Conservation (phyloP, 1,139 yeast species). For the Trichomonascaceae sp. region DNA sequence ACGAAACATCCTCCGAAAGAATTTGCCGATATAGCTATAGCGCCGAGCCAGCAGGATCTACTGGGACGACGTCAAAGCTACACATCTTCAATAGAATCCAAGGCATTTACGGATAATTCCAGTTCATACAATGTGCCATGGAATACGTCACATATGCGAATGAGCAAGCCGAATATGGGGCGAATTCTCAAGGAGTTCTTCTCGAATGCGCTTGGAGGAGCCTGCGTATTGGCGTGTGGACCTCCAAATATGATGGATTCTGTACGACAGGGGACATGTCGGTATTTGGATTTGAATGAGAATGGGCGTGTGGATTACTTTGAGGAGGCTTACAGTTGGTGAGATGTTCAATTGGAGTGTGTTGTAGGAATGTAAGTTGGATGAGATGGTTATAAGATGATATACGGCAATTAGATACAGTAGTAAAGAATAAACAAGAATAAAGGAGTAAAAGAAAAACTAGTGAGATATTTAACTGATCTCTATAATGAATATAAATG, state of each 20-base stretch:
- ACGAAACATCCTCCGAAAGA: background rate
- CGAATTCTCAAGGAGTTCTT: slow-evolving; percentile 23
- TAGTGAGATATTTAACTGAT: no score
- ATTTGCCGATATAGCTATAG: background rate
- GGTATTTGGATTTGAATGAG: slow-evolving; percentile 25
- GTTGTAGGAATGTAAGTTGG: background rate
- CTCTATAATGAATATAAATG: no score
- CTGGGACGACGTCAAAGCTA: background rate
- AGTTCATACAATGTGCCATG: background rate
- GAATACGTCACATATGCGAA: slow-evolving; percentile 8
- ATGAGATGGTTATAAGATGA: no score
- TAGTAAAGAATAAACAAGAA: no score
- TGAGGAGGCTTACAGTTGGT: slow-evolving; percentile 37
- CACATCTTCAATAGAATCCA: background rate
- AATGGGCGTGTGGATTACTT: slow-evolving; percentile 34
- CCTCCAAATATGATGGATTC: slow-evolving; percentile 36
- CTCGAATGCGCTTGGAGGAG: slow-evolving; percentile 26
- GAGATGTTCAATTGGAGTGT: slow-evolving; percentile 1
- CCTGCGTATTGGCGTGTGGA: slow-evolving; percentile 35
- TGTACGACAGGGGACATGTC: slow-evolving; percentile 25
- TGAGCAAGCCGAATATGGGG: slow-evolving; percentile 25
- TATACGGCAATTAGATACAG: no score
- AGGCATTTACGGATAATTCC: background rate
- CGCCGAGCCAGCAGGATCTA: background rate
- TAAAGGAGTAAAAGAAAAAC: no score